phyloP scores from a whole-genome alignment of 352 stramenopile species.

The Globisporangium spiculum region DNA sequence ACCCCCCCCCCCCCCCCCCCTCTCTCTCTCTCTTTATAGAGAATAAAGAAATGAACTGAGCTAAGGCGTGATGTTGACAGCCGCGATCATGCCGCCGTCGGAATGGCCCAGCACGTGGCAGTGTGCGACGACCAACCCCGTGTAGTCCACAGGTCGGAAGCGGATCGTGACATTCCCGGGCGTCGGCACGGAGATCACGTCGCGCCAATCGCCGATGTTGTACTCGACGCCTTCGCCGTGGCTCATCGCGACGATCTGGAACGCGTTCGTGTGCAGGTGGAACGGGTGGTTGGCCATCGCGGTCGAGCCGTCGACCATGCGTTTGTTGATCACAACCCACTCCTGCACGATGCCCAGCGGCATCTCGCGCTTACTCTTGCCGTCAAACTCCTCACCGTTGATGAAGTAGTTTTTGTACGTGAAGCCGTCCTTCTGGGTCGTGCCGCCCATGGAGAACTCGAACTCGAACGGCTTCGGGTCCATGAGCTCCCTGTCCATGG shows the following conservation, averaged over 20 bases:
- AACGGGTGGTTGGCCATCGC: constrained; percentile 79
- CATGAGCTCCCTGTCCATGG: constrained; percentile 29
- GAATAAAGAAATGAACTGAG: background rate
- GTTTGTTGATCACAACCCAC: constrained; percentile 68
- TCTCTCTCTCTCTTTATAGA: background rate
- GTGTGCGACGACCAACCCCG: constrained; percentile 58
- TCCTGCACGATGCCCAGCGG: constrained; percentile 56
- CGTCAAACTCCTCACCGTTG: constrained; percentile 59
- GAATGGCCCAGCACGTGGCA: constrained; percentile 83
- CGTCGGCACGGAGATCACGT: constrained; percentile 74
- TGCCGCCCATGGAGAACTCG: constrained; percentile 52
- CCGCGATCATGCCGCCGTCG: constrained; percentile 76
- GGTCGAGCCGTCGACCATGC: constrained; percentile 36
- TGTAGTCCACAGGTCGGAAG: constrained; percentile 68
- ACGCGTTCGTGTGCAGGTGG: constrained; percentile 83
- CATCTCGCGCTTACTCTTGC: constrained; percentile 48
- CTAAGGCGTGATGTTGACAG: constrained; percentile 44
- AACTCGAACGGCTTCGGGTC: constrained; percentile 42
- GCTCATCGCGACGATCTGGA: constrained; percentile 75
- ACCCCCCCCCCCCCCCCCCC: too few relatives aligned
- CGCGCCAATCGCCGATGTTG: constrained; percentile 72
- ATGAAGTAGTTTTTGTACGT: constrained; percentile 76
- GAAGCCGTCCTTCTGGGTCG: constrained; percentile 51
- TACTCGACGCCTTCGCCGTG: constrained; percentile 71
- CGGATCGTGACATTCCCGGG: constrained; percentile 81